These are phyloP conservation scores for Chenopodium quinoa DNA, from an alignment of 148 eudicot species.

Conservation along the genomic window DNA sequence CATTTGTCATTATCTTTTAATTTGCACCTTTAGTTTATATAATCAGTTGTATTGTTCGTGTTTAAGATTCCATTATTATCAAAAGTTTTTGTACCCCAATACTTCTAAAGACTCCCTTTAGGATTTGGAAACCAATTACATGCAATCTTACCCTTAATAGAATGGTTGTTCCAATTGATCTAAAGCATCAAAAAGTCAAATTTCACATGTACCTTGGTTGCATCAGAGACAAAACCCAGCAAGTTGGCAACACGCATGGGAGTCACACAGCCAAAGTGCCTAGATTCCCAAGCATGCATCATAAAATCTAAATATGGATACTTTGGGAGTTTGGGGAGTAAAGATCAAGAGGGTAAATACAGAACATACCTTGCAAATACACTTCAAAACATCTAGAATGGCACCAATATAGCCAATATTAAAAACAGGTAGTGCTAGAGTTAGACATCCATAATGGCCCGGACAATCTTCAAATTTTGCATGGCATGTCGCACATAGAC, in stretches of 20 bases:
- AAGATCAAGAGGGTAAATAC: background rate
- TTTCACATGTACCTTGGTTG: too few species aligned
- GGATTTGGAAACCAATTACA: too few species aligned
- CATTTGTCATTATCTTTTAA: too few species aligned
- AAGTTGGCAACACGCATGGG: background rate
- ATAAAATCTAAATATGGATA: background rate
- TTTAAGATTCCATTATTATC: too few species aligned
- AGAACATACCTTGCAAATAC: slow-evolving; percentile 89
- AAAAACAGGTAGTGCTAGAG: slow-evolving; percentile 79
- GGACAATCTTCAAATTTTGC: slow-evolving; percentile 67
- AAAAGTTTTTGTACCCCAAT: too few species aligned
- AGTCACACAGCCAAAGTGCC: background rate
- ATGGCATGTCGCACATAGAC: slow-evolving; percentile 68
- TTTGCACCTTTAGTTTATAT: too few species aligned
- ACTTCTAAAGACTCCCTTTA: too few species aligned
- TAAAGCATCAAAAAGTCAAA: too few species aligned
- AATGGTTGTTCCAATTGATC: too few species aligned
- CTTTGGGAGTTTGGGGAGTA: background rate
- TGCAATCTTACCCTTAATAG: too few species aligned
- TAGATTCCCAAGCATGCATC: background rate
- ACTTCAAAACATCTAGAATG: slow-evolving; percentile 74
- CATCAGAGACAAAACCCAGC: background rate
- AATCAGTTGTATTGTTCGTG: too few species aligned
- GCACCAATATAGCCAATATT: slow-evolving; percentile 69
- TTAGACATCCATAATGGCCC: slow-evolving; percentile 79